These are phyloP conservation scores for Erysiphe pulchra DNA, from an alignment of 2,329 filamentous ascomycete genomes.

Conservation along the genomic window DNA sequence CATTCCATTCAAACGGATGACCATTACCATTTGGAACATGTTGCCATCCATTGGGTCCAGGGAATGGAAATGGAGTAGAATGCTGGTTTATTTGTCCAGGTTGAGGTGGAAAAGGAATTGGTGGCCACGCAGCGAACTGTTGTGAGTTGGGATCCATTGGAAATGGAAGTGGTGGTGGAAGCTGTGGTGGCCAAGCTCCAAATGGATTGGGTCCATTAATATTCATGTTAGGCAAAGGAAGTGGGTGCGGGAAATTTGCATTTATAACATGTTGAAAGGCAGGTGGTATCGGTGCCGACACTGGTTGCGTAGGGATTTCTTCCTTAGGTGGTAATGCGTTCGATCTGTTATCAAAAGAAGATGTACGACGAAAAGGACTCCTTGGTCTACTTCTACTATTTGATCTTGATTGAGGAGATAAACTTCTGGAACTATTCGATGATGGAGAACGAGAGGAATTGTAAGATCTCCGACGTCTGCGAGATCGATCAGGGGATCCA, in stretches of 20 bases:
- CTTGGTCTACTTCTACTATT: conserved; percentile 5
- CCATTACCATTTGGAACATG: conserved; percentile 5
- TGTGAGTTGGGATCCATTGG: conserved; percentile 5
- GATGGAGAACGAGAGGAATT: conserved; percentile 11
- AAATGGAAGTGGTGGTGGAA: conserved; percentile 6
- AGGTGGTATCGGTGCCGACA: conserved; percentile 3
- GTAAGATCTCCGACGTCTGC: conserved; percentile 10
- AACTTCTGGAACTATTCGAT: conserved; percentile 4
- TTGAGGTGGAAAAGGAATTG: conserved; percentile 7
- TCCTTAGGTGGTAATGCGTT: conserved; percentile 1
- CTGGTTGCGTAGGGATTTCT: conserved; percentile 3
- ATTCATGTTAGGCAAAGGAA: conserved; percentile 4
- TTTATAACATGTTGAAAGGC: conserved; percentile 8
- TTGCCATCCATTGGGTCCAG: conserved; percentile 9
- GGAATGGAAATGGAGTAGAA: conserved; percentile 3
- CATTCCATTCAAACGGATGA: background rate
- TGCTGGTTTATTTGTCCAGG: conserved; percentile 5
- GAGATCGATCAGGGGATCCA: conserved; percentile 4
- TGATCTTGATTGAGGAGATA: conserved; percentile 4
- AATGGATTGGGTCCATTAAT: conserved; percentile 4
- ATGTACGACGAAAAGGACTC: conserved; percentile 1
- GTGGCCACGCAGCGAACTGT: conserved; percentile 4
- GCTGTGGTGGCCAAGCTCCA: conserved; percentile 5
- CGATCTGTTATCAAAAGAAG: conserved; percentile 1
- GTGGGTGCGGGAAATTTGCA: conserved; percentile 8